These are phyloP conservation scores for Elsinoe arachidis DNA, from an alignment of 2,329 filamentous ascomycete genomes.

Conservation along the genomic window DNA sequence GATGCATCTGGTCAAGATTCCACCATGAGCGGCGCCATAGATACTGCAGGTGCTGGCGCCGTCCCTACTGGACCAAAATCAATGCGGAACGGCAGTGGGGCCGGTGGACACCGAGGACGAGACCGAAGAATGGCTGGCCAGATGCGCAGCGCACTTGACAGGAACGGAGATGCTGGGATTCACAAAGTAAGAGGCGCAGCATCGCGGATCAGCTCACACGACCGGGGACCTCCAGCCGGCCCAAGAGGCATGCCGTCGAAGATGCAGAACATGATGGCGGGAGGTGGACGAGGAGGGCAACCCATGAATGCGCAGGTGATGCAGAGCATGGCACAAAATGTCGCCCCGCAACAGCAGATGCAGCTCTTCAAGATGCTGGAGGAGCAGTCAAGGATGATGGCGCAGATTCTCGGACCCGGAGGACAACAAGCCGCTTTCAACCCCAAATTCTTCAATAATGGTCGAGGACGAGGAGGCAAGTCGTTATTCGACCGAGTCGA, in stretches of 20 bases:
- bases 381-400: conserved; percentile 77
- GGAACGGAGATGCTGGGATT: conserved; percentile 60
- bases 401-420: conserved; percentile 49
- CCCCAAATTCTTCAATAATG: conserved; percentile 43
- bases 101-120: conserved; percentile 43
- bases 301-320: conserved; percentile 34
- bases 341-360: conserved; percentile 62
- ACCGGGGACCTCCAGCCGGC: conserved; percentile 61
- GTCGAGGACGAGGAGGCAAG: conserved; percentile 36
- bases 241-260: conserved; percentile 47
- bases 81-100: conserved; percentile 63
- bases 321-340: conserved; percentile 34
- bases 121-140: conserved; percentile 81
- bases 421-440: conserved; percentile 46
- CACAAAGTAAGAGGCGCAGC: conserved; percentile 67
- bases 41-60: conserved; percentile 31
- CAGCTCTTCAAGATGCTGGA: conserved; percentile 54
- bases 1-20: conserved; percentile 48
- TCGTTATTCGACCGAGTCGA: conserved; percentile 69
- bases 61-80: conserved; percentile 84
- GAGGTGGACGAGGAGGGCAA: conserved; percentile 16
- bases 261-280: conserved; percentile 28
- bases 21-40: conserved; percentile 58
- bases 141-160: conserved; percentile 62
- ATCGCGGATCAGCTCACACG: conserved; percentile 69